A percentile compares a stretch with the other conserved stretches of the same genome.
These are phyloP conservation scores for Leccinum broughii DNA, from an alignment of 768 basidiomycete genomes.

Conservation along the genomic window DNA sequence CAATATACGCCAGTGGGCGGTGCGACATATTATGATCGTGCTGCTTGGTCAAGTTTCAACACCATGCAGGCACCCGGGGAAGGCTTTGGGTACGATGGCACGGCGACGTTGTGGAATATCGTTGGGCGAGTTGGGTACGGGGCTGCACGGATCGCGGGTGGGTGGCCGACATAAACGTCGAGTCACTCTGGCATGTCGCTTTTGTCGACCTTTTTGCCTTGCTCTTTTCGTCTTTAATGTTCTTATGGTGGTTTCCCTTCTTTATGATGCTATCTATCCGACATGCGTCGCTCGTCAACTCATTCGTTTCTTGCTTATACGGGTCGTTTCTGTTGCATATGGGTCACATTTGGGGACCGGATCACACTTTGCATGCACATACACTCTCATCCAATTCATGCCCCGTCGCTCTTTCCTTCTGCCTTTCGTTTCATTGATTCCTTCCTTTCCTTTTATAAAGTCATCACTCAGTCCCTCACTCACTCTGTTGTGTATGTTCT, in stretches of 20 bases:
- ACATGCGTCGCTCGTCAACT: conserved; percentile 5
- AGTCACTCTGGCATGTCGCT: neutral
- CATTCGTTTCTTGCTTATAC: conserved; percentile 6
- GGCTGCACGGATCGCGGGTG: conserved; percentile 71
- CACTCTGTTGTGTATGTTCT: conserved; percentile 12
- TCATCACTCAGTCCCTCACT: conserved; percentile 2
- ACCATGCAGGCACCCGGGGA: conserved; percentile 68
- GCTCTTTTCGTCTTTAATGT: conserved; percentile 14
- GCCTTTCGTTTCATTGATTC: neutral
- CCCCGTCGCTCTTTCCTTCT: conserved; percentile 11
- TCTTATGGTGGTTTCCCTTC: conserved; percentile 17
- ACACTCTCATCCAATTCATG: conserved; percentile 1
- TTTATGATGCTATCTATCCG: conserved; percentile 22
- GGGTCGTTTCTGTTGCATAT: conserved; percentile 11
- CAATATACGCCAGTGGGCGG: conserved; percentile 61
- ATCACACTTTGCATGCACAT: conserved; percentile 12
- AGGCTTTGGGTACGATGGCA: conserved; percentile 62
- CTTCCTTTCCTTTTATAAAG: neutral
- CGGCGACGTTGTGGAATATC: conserved; percentile 66
- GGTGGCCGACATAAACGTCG: conserved; percentile 67
- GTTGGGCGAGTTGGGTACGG: conserved; percentile 72
- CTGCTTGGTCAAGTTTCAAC: conserved; percentile 80
- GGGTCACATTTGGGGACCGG: conserved; percentile 13
- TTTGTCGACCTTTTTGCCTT: neutral
- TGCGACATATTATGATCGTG: conserved; percentile 74